A percentile compares a stretch with the other conserved stretches of the same genome.
Conservation (phyloP, 2,329 filamentous ascomycete genomes). For the Passalora sequoiae region DNA sequence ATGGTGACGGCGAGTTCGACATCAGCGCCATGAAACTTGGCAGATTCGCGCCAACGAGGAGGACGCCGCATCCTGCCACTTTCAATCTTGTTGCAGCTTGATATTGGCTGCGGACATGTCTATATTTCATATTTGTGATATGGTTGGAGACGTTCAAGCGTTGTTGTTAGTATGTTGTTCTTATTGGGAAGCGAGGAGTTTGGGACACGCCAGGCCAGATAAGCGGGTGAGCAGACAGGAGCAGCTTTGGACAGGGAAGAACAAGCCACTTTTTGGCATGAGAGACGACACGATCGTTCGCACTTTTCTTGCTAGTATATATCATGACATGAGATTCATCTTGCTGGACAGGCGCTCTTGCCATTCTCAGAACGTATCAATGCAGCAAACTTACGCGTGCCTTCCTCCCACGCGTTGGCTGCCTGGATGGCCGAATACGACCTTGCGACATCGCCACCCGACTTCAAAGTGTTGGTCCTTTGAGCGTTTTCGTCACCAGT, state of each 20-base stretch:
- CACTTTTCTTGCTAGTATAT: background rate
- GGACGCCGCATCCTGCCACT: conserved; percentile 4
- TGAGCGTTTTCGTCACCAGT: too few relatives aligned
- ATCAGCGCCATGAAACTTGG: conserved; percentile 11
- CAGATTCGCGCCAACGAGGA: conserved; percentile 5
- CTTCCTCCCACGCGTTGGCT: background rate
- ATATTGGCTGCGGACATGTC: conserved; percentile 14
- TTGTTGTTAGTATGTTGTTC: conserved; percentile 2
- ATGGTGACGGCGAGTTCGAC: conserved; percentile 18
- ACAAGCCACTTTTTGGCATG: too few relatives aligned
- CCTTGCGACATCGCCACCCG: background rate
- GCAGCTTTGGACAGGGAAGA: too few relatives aligned
- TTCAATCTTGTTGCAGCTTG: conserved; percentile 10
- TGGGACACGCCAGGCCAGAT: conserved; percentile 1
- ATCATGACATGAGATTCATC: background rate
- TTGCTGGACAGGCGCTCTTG: background rate
- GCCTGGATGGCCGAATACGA: background rate
- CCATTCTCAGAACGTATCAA: background rate
- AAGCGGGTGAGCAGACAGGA: conserved; percentile 2
- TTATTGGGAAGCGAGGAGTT: conserved; percentile 16
- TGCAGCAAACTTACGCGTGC: conserved; percentile 5
- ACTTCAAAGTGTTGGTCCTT: too few relatives aligned
- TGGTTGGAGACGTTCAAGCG: conserved; percentile 19
- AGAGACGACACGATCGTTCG: too few relatives aligned
- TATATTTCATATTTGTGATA: conserved; percentile 13